Percentiles rank a stretch among this genome's conserved stretches.
Conservation (phyloP, 1,284 basidiomycete species). For the Cryptococcus sp. region DNA sequence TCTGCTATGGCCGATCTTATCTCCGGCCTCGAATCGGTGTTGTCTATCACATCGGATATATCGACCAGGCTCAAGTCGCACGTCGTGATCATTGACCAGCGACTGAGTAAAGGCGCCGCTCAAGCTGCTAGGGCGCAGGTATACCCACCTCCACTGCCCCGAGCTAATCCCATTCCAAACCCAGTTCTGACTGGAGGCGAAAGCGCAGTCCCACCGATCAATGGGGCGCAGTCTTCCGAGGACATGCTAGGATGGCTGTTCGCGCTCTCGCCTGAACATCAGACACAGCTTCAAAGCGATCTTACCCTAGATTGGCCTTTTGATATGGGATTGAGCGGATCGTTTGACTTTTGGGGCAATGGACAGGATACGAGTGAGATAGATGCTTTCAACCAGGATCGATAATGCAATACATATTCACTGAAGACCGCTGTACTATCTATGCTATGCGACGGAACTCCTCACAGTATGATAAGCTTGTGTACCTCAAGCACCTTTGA, state of each 20-base stretch:
- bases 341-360: neutral
- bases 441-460: too few species aligned
- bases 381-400: neutral
- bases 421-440: too few species aligned
- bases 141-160: too few species aligned
- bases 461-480: too few species aligned
- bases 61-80: neutral
- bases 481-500: too few species aligned
- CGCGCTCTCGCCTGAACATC: conserved; percentile 4
- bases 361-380: neutral
- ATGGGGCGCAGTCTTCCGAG: too few species aligned
- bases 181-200: too few species aligned
- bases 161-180: too few species aligned
- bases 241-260: neutral
- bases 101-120: neutral
- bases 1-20: conserved; percentile 7
- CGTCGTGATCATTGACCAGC: neutral
- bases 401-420: neutral
- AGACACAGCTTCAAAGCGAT: conserved; percentile 4
- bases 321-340: neutral
- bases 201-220: neutral
- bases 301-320: conserved; percentile 6
- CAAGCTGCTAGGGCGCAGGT: neutral
- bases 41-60: conserved; percentile 1
- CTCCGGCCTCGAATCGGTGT: neutral